Percentiles rank a stretch among this genome's conserved stretches.
phyloP scores from a whole-genome alignment of 176 grass and related monocot species.

The Oryza glumipatula region DNA sequence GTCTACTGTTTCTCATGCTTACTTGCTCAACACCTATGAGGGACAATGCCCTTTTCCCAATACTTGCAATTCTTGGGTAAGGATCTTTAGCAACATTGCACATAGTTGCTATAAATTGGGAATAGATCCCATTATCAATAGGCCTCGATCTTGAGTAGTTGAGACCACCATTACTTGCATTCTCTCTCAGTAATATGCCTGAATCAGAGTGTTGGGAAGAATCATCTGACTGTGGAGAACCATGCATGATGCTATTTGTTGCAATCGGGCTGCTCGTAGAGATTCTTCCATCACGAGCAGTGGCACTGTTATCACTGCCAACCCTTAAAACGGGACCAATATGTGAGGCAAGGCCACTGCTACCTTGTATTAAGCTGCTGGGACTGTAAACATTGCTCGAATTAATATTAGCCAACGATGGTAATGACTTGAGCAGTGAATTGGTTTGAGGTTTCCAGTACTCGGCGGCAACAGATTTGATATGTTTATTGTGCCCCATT shows the following conservation, averaged over 20 bases:
- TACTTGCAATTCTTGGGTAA: constrained; percentile 72
- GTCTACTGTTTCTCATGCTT: constrained; percentile 72
- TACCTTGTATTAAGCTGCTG: constrained; percentile 54
- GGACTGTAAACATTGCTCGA: constrained; percentile 57
- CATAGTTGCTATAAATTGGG: constrained; percentile 78
- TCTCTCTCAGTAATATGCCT: constrained; percentile 75
- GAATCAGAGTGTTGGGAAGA: constrained; percentile 95
- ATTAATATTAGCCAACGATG: constrained; percentile 83
- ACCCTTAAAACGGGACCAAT: constrained; percentile 87
- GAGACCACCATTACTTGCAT: constrained; percentile 74
- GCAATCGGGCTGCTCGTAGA: constrained; percentile 70
- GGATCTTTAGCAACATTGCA: constrained; percentile 89
- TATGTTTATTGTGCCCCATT: constrained; percentile 81
- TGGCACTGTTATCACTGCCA: constrained; percentile 71
- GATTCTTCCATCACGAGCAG: constrained; percentile 69
- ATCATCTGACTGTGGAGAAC: constrained; percentile 92
- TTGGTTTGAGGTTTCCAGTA: constrained; percentile 86
- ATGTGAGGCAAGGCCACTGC: constrained; percentile 56
- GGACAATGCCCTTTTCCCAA: constrained; percentile 75
- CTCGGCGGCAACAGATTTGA: constrained; percentile 86
- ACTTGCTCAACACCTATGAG: constrained; percentile 87
- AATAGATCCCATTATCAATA: constrained; percentile 72
- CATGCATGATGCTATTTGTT: constrained; percentile 73
- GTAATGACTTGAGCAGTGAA: constrained; percentile 72
- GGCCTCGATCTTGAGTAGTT: constrained; percentile 59